A percentile compares a stretch with the other conserved stretches of the same genome.
phyloP scores from a whole-genome alignment of 129 eudicot genomes.

The Flaveria sonorensis region DNA sequence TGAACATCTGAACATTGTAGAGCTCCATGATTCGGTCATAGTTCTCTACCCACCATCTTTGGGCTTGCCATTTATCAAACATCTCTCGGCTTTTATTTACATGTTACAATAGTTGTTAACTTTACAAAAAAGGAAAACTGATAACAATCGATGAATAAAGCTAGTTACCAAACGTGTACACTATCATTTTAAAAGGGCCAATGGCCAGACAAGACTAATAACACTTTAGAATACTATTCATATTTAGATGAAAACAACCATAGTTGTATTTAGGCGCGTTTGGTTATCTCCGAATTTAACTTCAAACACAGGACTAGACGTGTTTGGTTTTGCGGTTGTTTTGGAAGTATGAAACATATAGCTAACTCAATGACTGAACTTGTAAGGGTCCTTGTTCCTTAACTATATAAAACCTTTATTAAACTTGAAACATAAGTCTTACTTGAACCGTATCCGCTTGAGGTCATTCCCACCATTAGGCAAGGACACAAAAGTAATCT shows the following conservation, averaged over 20 bases:
- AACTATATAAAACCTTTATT: background rate
- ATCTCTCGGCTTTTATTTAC: conserved; percentile 64
- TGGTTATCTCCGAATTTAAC: conserved; percentile 10
- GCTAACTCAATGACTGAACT: background rate
- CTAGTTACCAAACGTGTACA: conserved; percentile 4
- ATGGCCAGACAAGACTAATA: conserved; percentile 29
- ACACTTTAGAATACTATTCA: conserved; percentile 1
- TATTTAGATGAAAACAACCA: conserved; percentile 28
- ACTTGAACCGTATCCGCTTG: conserved; percentile 93
- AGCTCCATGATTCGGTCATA: conserved; percentile 86
- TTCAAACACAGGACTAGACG: conserved; percentile 28
- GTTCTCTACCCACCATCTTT: conserved; percentile 94
- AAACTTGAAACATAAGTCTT: conserved; percentile 24
- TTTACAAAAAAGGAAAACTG: too few species aligned
- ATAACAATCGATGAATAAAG: background rate
- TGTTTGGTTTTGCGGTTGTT: background rate
- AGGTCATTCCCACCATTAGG: conserved; percentile 89
- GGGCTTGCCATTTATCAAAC: conserved; percentile 95
- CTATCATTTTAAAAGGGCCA: conserved; percentile 27
- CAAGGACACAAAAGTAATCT: conserved; percentile 86
- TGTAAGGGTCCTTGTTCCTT: background rate
- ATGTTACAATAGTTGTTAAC: background rate
- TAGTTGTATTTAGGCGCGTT: conserved; percentile 7
- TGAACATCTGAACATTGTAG: conserved; percentile 82
- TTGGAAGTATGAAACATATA: background rate